Base-by-base conservation (phyloP, 768 basidiomycete genomes). In the Melanogaster broomeanus region DNA sequence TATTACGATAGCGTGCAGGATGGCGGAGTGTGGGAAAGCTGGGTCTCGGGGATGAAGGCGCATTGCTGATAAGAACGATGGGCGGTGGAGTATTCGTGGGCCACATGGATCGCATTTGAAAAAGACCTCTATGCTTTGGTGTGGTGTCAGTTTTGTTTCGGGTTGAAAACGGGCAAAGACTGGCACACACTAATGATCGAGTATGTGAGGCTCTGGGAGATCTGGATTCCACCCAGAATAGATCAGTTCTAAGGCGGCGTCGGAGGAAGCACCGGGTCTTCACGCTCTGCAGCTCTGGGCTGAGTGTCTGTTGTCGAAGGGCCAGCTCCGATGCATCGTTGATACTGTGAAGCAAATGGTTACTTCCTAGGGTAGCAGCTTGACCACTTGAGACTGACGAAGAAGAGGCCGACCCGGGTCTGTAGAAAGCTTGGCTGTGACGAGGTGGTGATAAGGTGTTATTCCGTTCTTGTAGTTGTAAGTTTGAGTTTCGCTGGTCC, bases 101-200 rank as follows among this genome's bases (percentile, higher is more conserved):
- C 89, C 84, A 61, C 90, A 92, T 38, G 93, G 92, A 65, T 94
- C 92, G 60, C 85, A 87, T 64, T 83, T 82, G 70, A 96, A 97
- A 72, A 93, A 97, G 11, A 88, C 75, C 31, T 93, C 90, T 62
- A 96, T 82, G 55, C 90, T 93, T 59, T 13, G 53, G 43, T 27
- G 16, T 11, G 3, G 44, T 31, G 30, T 71, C 40, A 69, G 53
- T 30, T 28, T 12, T 5, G 11, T 34, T 37, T 25, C 3, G 19
- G 40, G 52, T 53, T n/a, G 28, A 60, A 57, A 18, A 40, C 18
- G n/a, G 44, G 35, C 55, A 30, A 45, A 42, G 6, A 46, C 40
- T 19, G 46, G 46, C n/a, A 74, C 85, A 51, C 58, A 92, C 90
- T 88, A 89, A 68, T 90, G 88, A 58, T 84, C 80, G 27, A 93